Evolutionary conservation across 2,329 filamentous ascomycete genomes (phyloP).

Genomic region (Aaosphaeria arxii): DNA sequence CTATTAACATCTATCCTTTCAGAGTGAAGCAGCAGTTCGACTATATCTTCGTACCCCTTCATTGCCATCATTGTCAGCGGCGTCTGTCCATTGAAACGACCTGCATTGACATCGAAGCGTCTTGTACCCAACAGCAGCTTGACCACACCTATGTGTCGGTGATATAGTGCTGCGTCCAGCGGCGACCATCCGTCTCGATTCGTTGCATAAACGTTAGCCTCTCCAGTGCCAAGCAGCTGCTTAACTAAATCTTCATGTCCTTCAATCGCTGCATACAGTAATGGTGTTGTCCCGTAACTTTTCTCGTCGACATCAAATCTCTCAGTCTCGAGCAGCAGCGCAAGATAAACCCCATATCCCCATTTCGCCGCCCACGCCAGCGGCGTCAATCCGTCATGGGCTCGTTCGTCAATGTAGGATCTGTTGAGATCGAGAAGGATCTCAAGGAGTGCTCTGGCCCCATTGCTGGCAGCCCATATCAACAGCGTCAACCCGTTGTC

Average conservation of each 20-base stretch:
- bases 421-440: neutral
- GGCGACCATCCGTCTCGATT: neutral
- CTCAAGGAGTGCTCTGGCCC: constrained; percentile 1
- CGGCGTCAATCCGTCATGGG: neutral
- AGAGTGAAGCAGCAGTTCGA: constrained; percentile 1
- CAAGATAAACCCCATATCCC: constrained; percentile 2
- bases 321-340: constrained; percentile 1
- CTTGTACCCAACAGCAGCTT: constrained; percentile 1
- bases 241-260: constrained; percentile 1
- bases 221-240: neutral
- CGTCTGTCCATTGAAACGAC: neutral
- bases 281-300: neutral
- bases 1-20: neutral
- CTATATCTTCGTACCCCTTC: constrained; percentile 2
- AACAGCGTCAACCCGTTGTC: neutral
- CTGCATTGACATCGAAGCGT: neutral
- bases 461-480: neutral
- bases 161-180: neutral
- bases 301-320: neutral
- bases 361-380: neutral
- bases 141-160: neutral
- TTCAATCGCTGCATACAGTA: neutral
- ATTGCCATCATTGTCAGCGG: constrained; percentile 2
- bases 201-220: constrained; percentile 4
- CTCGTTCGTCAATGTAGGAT: neutral